Evolutionary conservation across 108 stramenopile genomes (phyloP).

Genomic region (Pseudonitzschia pungens): DNA sequence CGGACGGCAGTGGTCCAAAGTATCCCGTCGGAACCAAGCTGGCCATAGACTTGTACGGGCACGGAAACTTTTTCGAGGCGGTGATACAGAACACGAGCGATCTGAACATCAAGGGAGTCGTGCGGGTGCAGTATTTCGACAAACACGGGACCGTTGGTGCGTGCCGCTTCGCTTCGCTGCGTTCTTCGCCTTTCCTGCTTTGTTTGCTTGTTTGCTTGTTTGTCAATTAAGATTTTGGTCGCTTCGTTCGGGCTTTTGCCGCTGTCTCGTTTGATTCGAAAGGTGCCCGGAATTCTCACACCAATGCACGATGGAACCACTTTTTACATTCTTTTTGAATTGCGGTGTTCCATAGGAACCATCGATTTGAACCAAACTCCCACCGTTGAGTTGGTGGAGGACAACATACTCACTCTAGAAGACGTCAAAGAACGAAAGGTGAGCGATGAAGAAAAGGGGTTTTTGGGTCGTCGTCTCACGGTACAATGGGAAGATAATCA

Average conservation of each 20-base stretch:
- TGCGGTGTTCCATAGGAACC: neutral
- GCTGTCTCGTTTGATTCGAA: too few species aligned
- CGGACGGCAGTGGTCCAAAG: neutral
- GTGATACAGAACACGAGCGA: neutral
- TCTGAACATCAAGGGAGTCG: neutral
- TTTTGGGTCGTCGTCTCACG: conserved; percentile 2
- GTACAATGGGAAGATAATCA: conserved; percentile 4
- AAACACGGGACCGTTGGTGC: neutral
- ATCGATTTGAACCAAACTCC: conserved; percentile 5
- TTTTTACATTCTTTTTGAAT: too few species aligned
- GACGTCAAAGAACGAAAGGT: neutral
- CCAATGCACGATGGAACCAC: too few species aligned
- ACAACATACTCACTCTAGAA: neutral
- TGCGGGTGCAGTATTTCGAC: neutral
- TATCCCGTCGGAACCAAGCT: conserved; percentile 1
- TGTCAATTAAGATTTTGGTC: too few species aligned
- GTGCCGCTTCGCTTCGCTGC: too few species aligned
- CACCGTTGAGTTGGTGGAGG: neutral
- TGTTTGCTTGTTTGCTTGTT: too few species aligned
- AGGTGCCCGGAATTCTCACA: too few species aligned
- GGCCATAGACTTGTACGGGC: neutral
- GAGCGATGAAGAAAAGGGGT: neutral
- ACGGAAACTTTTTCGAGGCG: conserved; percentile 12
- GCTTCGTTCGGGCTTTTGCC: too few species aligned
- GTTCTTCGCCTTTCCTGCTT: too few species aligned